phyloP scores from a whole-genome alignment of 2,329 filamentous ascomycete species.

The Pseudocercospora fijiensis region DNA sequence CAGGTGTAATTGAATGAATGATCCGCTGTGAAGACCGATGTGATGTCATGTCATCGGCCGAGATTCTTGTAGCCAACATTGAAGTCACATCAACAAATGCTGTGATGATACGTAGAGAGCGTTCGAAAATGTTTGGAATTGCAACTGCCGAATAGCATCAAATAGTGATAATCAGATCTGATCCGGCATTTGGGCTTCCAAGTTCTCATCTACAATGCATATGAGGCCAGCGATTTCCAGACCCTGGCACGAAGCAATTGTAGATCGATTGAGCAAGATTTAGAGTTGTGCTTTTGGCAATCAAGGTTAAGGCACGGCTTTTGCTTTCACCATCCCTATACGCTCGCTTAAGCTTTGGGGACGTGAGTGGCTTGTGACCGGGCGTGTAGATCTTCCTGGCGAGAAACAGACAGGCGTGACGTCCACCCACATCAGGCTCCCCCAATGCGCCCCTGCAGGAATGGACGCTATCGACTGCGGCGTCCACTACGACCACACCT shows the following conservation, averaged over 20 bases:
- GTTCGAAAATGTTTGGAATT: not conserved
- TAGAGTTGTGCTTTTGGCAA: not conserved
- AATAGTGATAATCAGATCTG: not conserved
- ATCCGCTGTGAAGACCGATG: no score
- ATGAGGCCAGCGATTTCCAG: not conserved
- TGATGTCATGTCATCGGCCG: not conserved
- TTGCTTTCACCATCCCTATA: not conserved
- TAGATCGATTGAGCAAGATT: not conserved
- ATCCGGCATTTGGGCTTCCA: not conserved
- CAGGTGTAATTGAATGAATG: no score
- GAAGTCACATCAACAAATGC: no score
- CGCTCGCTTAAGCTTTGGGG: not conserved
- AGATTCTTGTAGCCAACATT: not conserved
- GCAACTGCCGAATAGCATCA: not conserved
- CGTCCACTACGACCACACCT: no score
- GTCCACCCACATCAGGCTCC: not conserved
- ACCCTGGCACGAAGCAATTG: not conserved
- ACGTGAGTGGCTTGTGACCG: conserved; percentile 5
- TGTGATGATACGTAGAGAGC: no score
- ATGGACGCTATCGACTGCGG: not conserved
- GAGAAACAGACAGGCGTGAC: not conserved
- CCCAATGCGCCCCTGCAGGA: not conserved
- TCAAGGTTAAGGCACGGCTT: not conserved
- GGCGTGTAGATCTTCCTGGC: not conserved
- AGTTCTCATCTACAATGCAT: not conserved